Base-by-base conservation (phyloP, 495 filamentous ascomycete species). In the Tuber magnatum region DNA sequence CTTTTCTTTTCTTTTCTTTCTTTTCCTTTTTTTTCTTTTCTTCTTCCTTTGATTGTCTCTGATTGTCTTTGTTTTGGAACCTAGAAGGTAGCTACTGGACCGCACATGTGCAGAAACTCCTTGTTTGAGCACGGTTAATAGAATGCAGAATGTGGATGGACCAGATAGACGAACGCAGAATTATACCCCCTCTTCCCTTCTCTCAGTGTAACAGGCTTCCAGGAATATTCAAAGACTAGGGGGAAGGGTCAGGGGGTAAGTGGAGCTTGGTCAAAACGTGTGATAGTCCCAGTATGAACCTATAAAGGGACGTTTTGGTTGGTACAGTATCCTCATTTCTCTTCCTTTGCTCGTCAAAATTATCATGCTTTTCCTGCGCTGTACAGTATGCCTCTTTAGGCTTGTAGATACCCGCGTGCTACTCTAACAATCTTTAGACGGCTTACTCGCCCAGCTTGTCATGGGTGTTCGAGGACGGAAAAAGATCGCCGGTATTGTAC, bases 291-390 rank as follows among this genome's bases (percentile, higher is more conserved):
- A 4, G 28, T 65, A 20, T 65, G 14, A 65, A 14, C 28, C 28
- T 65, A 3, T 28, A 20, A 35, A 65, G 28, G 56, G 2, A 65
- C 14, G 56, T 35, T 65, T 65, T 65, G 10, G 14, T 35, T 65
- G 56, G 56, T n/a, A n/a, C n/a, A n/a, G n/a, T 32, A 65, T 65
- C 56, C 56, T 65, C 56, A 12, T 35, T 65, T 65, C 56, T 65
- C 32, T 65, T 65, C 56, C 56, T 35, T 65, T 65, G 35, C 28
- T 65, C 28, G 56, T 65, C 56, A 28, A 65, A 65, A 65, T 14
- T 28, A 35, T 28, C 28, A 65, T 35, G 16, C 14, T 65, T 65
- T 35, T 65, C 28, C 56, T 65, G 56, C 2, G 28, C 28, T 20
- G 28, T n/a, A n/a, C n/a, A n/a, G n/a, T 65, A 18, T 65, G 14